Percentiles rank a stretch among this genome's conserved stretches.
These are phyloP conservation scores for Entamoeba invadens DNA, from an alignment of 208 protist species.

Conservation along the genomic window DNA sequence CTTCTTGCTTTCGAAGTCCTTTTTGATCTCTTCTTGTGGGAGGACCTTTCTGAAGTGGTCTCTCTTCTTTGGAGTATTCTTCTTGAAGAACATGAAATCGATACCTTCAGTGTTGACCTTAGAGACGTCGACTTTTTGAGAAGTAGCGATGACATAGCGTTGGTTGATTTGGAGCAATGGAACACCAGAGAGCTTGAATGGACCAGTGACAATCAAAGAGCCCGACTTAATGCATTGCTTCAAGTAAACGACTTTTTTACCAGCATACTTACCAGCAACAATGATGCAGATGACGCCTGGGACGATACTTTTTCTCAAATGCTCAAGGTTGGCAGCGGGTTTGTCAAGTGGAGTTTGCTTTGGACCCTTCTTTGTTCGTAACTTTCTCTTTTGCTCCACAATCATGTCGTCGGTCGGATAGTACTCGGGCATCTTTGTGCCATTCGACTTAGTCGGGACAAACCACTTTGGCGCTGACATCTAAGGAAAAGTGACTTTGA, in stretches of 20 bases:
- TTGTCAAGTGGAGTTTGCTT: not conserved
- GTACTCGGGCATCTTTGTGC: not conserved
- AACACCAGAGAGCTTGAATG: constrained; percentile 80
- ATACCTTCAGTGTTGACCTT: constrained; percentile 52
- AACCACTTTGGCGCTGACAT: not conserved
- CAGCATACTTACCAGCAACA: constrained; percentile 77
- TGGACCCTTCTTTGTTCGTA: not conserved
- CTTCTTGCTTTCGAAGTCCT: constrained; percentile 50
- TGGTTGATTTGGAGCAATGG: constrained; percentile 84
- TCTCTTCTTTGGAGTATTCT: constrained; percentile 4
- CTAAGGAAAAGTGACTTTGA: no score
- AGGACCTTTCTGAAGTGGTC: constrained; percentile 36
- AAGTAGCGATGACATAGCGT: constrained; percentile 86
- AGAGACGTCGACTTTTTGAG: constrained; percentile 77
- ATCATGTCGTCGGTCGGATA: not conserved
- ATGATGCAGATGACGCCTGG: constrained; percentile 77
- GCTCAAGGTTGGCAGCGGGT: not conserved
- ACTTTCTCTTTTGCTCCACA: not conserved
- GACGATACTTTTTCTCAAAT: not conserved
- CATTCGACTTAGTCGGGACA: not conserved
- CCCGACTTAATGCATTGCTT: constrained; percentile 76
- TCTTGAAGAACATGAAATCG: not conserved
- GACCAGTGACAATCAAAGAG: constrained; percentile 76
- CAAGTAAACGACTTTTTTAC: constrained; percentile 81
- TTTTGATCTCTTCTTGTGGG: constrained; percentile 19